Percentiles rank a stretch among this genome's conserved stretches.
Conservation (phyloP, 208 protist species). For the Trypanosomatidae sp. region DNA sequence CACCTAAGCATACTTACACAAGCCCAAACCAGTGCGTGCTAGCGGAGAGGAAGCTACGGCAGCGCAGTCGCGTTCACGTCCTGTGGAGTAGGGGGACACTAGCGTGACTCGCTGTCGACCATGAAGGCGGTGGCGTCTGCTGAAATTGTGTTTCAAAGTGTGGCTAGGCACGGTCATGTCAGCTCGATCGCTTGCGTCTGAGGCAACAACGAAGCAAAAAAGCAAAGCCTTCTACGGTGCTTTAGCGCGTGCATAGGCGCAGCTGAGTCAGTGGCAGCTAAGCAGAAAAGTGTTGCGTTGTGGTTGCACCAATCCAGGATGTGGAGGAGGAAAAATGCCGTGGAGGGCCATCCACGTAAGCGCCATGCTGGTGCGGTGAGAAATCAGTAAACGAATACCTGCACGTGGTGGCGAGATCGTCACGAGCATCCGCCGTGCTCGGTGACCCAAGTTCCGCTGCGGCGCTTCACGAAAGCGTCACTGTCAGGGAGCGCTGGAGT, state of each 20-base stretch:
- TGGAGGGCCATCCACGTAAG: neutral
- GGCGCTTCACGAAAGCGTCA: constrained; percentile 10
- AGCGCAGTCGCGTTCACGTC: neutral
- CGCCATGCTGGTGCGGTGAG: neutral
- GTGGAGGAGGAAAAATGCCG: neutral
- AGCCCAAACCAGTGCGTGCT: neutral
- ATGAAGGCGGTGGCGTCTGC: neutral
- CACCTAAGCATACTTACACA: neutral
- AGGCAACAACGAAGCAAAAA: too few species aligned
- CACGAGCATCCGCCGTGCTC: neutral
- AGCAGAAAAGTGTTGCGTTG: neutral
- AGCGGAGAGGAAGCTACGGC: neutral
- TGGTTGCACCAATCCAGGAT: neutral
- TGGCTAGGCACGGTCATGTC: neutral
- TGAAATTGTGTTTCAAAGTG: neutral
- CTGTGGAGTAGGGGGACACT: neutral
- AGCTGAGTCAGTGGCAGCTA: neutral
- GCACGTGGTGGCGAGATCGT: neutral
- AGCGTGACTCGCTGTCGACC: neutral
- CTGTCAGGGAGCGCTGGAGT: constrained; percentile 8
- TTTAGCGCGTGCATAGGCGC: neutral
- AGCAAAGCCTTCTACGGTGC: neutral
- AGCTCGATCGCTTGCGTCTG: neutral
- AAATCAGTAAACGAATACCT: neutral
- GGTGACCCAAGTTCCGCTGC: neutral